phyloP scores from a whole-genome alignment of 1,139 yeast species.

The Scheffersomyces parashehatae region DNA sequence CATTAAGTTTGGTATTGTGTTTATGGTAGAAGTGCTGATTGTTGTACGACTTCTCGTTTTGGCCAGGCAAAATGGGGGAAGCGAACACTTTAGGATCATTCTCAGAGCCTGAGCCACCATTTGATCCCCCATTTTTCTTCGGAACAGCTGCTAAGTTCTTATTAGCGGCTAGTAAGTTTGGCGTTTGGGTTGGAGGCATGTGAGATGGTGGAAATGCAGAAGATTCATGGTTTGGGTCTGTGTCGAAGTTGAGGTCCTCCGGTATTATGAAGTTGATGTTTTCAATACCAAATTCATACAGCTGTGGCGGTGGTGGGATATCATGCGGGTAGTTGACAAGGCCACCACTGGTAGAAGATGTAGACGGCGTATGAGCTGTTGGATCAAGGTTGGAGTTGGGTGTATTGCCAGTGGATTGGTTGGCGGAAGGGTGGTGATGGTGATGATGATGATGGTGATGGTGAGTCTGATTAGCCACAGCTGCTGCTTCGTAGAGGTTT shows the following conservation, averaged over 20 bases:
- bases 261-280: constrained; percentile 30
- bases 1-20: constrained; percentile 13
- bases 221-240: constrained; percentile 16
- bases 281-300: constrained; percentile 28
- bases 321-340: constrained; percentile 2
- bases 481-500: constrained; percentile 10
- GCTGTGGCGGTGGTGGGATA: constrained; percentile 5
- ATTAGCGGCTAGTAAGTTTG: constrained; percentile 27
- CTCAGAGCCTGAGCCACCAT: constrained; percentile 5
- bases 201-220: constrained; percentile 39
- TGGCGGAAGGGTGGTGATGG: constrained; percentile 9
- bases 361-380: constrained; percentile 6
- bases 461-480: constrained; percentile 5
- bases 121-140: constrained; percentile 4
- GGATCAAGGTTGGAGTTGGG: constrained; percentile 12
- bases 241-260: constrained; percentile 25
- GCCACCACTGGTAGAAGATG: constrained; percentile 8
- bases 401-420: constrained; percentile 12
- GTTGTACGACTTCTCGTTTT: constrained; percentile 44
- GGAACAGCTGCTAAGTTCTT: constrained; percentile 5
- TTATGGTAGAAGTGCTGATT: constrained; percentile 46
- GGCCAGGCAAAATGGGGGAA: constrained; percentile 47
- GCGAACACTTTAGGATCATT: constrained; percentile 19
- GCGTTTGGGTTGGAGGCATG: constrained; percentile 25
- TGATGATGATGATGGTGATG: constrained; percentile 11